These are phyloP conservation scores for Bolboschoenoplectus hybrid DNA, from an alignment of 202 grass and related monocot species.

Conservation along the genomic window DNA sequence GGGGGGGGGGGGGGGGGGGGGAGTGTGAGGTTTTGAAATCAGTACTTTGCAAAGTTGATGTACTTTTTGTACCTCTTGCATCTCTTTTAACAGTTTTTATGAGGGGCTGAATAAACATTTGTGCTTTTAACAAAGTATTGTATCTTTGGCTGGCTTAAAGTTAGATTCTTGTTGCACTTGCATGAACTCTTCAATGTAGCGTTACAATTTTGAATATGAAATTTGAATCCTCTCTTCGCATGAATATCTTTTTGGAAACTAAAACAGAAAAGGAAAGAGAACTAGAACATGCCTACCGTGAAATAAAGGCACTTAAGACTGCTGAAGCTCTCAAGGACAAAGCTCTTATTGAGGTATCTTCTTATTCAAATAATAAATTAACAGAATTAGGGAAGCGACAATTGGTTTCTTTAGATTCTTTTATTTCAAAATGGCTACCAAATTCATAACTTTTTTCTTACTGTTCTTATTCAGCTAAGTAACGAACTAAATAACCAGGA, in stretches of 20 bases:
- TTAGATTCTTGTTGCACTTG: background rate
- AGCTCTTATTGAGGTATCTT: constrained; percentile 72
- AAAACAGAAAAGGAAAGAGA: constrained; percentile 86
- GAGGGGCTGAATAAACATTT: background rate
- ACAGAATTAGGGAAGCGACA: background rate
- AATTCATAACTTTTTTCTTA: constrained; percentile 2
- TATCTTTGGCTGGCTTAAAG: background rate
- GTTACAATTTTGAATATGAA: background rate
- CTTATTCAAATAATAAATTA: background rate
- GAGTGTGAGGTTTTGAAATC: background rate
- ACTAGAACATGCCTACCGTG: constrained; percentile 59
- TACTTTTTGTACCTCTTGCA: background rate
- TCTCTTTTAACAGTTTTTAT: background rate
- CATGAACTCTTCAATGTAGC: background rate
- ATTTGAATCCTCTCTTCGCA: background rate
- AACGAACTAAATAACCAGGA: constrained; percentile 83
- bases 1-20: background rate
- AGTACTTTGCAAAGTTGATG: background rate
- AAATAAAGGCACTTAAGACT: constrained; percentile 76
- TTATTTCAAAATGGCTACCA: constrained; percentile 7
- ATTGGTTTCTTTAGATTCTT: background rate
- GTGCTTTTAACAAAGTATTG: background rate
- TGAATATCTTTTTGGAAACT: constrained; percentile 33
- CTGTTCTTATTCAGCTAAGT: constrained; percentile 57
- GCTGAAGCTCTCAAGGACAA: constrained; percentile 81